Conservation (phyloP, 2,329 filamentous ascomycete species). For the Cryphonectria naterciae region DNA sequence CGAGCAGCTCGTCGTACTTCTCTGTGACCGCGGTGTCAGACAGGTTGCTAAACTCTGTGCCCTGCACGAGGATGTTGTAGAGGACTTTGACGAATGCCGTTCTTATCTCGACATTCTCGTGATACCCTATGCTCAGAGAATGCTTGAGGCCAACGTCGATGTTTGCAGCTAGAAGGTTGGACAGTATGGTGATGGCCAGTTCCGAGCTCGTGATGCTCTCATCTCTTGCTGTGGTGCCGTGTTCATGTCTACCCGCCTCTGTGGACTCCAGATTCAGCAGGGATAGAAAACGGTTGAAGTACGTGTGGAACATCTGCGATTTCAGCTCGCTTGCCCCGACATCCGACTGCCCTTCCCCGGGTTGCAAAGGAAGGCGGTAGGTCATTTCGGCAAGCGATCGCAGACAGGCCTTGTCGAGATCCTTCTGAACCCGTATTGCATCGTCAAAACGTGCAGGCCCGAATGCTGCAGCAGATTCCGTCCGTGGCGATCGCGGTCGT, state of each 20-base stretch:
- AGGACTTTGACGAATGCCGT: conserved; percentile 72
- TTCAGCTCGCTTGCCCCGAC: conserved; percentile 70
- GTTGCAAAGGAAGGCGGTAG: conserved; percentile 68
- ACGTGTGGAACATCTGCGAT: conserved; percentile 72
- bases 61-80: conserved; percentile 72
- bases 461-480: conserved; percentile 44
- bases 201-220: conserved; percentile 62
- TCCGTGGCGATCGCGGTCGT: conserved; percentile 57
- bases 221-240: conserved; percentile 50
- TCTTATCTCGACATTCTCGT: conserved; percentile 70
- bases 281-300: conserved; percentile 71
- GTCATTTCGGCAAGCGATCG: conserved; percentile 68
- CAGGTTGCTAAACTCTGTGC: conserved; percentile 71
- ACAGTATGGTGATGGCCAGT: conserved; percentile 68
- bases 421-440: conserved; percentile 60
- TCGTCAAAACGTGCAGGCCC: conserved; percentile 59
- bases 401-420: conserved; percentile 68
- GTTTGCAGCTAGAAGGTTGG: conserved; percentile 71
- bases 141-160: conserved; percentile 74
- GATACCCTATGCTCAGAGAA: conserved; percentile 71
- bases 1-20: conserved; percentile 67
- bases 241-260: conserved; percentile 49
- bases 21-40: conserved; percentile 70
- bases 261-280: conserved; percentile 62
- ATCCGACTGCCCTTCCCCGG: conserved; percentile 67